Conservation (phyloP, 305 asterid genomes). For the Fraxinus greggii region DNA sequence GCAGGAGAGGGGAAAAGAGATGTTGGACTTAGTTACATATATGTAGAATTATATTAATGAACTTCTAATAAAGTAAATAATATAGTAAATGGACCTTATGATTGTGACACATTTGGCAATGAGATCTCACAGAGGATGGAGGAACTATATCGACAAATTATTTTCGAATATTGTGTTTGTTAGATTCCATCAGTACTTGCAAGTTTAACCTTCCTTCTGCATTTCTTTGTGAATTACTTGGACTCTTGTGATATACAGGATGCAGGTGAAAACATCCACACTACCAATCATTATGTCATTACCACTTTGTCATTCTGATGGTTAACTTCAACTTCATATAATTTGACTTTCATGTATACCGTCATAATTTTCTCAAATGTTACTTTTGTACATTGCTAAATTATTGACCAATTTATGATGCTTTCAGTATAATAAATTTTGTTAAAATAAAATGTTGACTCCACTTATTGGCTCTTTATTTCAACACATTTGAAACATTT, state of each 20-base stretch:
- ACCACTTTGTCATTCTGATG: slow-evolving; percentile 80
- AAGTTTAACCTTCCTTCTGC: slow-evolving; percentile 1
- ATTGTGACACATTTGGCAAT: slow-evolving; percentile 26
- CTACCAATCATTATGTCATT: slow-evolving; percentile 90
- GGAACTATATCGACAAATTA: too few species aligned
- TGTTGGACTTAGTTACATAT: slow-evolving; percentile 18
- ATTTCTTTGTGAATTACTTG: neutral
- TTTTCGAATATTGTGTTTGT: neutral
- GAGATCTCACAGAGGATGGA: too few species aligned
- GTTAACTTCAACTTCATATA: slow-evolving; percentile 43
- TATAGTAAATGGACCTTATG: slow-evolving; percentile 20
- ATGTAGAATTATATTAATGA: slow-evolving; percentile 20
- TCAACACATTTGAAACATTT: neutral
- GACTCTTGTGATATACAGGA: slow-evolving; percentile 53
- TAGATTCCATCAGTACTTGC: neutral
- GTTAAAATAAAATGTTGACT: neutral
- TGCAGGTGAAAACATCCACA: slow-evolving; percentile 85
- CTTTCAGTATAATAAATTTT: neutral
- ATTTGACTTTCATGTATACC: slow-evolving; percentile 3
- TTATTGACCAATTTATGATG: neutral
- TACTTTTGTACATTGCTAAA: neutral
- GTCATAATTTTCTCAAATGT: slow-evolving; percentile 2
- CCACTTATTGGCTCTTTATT: neutral
- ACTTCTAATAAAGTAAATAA: neutral
- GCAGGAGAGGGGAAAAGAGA: slow-evolving; percentile 8